Base-by-base conservation (phyloP, 2,329 filamentous ascomycete species). In the Clonostachys chloroleuca region DNA sequence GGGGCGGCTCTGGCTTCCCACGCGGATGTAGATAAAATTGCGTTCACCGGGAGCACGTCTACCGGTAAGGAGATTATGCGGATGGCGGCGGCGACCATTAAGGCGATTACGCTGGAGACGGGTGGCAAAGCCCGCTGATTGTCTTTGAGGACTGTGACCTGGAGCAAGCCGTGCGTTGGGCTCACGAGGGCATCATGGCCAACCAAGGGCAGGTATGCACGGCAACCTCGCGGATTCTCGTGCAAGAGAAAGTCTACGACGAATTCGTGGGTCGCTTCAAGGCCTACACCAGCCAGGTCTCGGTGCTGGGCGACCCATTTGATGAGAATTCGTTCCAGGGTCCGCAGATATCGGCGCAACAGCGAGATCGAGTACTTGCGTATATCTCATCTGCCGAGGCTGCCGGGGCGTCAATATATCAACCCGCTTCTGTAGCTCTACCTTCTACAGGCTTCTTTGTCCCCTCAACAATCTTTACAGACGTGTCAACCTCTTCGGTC, bases 31-130 rank as follows among this genome's bases (percentile, higher is more conserved):
- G 81, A 86, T 59, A 89, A 89, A 68, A 73, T 89, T 50, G 83
- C 85, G 0, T 90, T 90, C 54, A 89, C 86, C 0, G 86, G 86
- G 41, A 84, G 78, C 40, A 89, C 85, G 2, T 71, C 70, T 6
- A 89, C 84, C 2, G 86, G 81, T 12, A 77, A 78, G 47, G 75
- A 84, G 56, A 86, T 89, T 50, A 87, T 88, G 84, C 84, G 84
- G 57, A 72, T 79, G 65, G 84, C 85, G 1, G 73, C 81, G 2
- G 68, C 73, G 0, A 87, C 68, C 37, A 62, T 78, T 60, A 82
- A 82, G 63, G 78, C 78, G 53, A 73, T 82, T 45, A 81, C 78
- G 5, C 67, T 82, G 8, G 79, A 83, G 61, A 78, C 78, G 12
- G 80, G 80, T 37, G 81, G 81, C 47, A 84, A 84, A 78, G 72